Evolutionary conservation across 352 stramenopile genomes (phyloP), one percentile per base, ranked within the genome.

Genomic region (Phytophthora palmivora): DNA sequence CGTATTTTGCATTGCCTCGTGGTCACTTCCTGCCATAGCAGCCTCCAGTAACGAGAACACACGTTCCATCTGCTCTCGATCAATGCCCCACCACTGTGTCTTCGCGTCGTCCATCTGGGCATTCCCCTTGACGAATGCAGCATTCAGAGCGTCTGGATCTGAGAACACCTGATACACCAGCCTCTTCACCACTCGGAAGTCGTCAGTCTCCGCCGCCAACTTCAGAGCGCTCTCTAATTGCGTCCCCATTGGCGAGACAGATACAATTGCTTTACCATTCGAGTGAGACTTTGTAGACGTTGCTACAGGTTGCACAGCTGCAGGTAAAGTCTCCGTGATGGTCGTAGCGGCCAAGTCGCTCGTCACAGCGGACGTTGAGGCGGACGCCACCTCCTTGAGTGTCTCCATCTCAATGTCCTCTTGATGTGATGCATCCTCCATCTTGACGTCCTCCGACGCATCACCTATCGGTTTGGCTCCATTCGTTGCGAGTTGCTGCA

Each of bases 121-220:
- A 19, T 43, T 62, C 32, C 24, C 28, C 16, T 52, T 58, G 2
- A 85, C 58, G 37, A 91, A 91, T 6, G 79, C 76, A 5, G 66
- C 53, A 57, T 84, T 91, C 8, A 93, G 32, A 6, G 58, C 68
- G 12, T 82, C 56, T 15, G 82, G 67, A 46, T 93, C 76, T 8
- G 84, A 93, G 51, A 93, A 93, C 6, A 85, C 67, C 30, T 79
- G 60, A 56, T 93, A 93, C 55, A 91, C 71, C 14, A 91, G 56
- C n/a, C 56, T 64, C 68, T 89, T 91, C 9, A 84, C 79, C 12
- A 70, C 63, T 33, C 74, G 63, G 33, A 83, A 87, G 36, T 89
- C 82, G 11, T 74, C 44, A 0, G 66, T 76, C 33, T 82, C 63
- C 0, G 34, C 67, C 6, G 79, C 82, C 0, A 74, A 38, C 14